These are phyloP conservation scores for Colletotrichum lindemuthianum DNA, from an alignment of 2,329 filamentous ascomycete species.

Conservation along the genomic window DNA sequence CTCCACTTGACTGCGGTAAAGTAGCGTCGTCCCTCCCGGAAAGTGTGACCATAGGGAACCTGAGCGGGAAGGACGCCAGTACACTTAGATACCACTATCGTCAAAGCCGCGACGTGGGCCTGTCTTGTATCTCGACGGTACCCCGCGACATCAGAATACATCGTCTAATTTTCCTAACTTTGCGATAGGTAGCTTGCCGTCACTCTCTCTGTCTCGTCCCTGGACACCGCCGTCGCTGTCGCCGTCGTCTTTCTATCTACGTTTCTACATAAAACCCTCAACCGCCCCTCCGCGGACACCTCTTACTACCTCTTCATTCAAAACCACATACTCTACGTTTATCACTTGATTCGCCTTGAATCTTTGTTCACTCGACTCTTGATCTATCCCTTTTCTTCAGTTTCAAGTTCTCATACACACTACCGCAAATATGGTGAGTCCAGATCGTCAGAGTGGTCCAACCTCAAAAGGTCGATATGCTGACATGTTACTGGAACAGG, in stretches of 20 bases:
- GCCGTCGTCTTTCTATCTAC: background rate
- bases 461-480: background rate
- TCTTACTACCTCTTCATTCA: too few species aligned
- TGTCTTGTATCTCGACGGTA: slow-evolving; percentile 31
- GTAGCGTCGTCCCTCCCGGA: too few species aligned
- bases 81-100: slow-evolving; percentile 25
- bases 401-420: slow-evolving; percentile 22
- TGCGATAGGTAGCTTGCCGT: background rate
- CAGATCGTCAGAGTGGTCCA: too few species aligned
- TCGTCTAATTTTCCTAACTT: background rate
- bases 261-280: slow-evolving; percentile 39
- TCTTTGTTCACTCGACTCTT: slow-evolving; percentile 5
- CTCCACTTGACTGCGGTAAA: too few species aligned
- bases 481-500: slow-evolving; percentile 38
- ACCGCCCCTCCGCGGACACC: too few species aligned
- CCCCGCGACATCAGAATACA: slow-evolving; percentile 16
- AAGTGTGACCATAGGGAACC: slow-evolving; percentile 1
- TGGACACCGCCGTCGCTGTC: slow-evolving; percentile 1
- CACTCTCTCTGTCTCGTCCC: background rate
- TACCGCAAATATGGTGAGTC: slow-evolving; percentile 40
- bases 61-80: slow-evolving; percentile 15
- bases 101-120: slow-evolving; percentile 13
- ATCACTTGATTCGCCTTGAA: slow-evolving; percentile 3
- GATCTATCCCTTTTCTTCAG: slow-evolving; percentile 11
- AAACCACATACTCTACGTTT: slow-evolving; percentile 8